Percentiles rank a stretch among this genome's conserved stretches.
Evolutionary conservation across 176 grass and related monocot species (phyloP).

Genomic region (Avena sativa): DNA sequence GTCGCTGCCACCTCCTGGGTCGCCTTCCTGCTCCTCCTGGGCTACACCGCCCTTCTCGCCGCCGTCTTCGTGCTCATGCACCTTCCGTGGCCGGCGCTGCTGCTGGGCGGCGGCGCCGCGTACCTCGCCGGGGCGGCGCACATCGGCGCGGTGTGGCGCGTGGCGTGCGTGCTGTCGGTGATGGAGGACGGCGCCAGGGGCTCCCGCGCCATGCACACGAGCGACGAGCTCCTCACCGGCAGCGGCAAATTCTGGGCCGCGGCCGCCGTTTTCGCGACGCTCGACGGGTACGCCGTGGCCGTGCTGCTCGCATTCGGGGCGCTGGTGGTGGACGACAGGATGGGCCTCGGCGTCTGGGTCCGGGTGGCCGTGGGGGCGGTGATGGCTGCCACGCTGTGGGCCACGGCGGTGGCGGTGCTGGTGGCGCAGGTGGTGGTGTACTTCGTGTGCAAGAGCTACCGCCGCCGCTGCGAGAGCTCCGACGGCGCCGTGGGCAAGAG

Average conservation of each 20-base stretch:
- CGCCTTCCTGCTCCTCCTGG: conserved; percentile 2
- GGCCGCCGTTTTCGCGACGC: background rate
- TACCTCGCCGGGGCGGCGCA: background rate
- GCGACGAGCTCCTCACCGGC: background rate
- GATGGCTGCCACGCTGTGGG: background rate
- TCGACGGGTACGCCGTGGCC: background rate
- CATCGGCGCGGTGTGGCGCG: conserved; percentile 3
- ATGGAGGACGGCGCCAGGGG: background rate
- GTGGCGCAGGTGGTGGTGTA: background rate
- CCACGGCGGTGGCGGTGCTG: background rate
- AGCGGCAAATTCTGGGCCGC: background rate
- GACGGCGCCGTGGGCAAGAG: no score
- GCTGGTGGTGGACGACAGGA: background rate
- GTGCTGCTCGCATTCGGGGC: background rate
- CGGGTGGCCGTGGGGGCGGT: background rate
- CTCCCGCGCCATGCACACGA: background rate
- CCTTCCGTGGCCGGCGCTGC: background rate
- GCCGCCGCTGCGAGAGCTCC: no score
- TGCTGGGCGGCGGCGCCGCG: background rate
- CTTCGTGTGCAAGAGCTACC: no score
- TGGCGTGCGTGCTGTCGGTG: background rate
- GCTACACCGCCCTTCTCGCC: background rate
- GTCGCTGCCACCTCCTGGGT: background rate
- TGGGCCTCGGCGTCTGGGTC: background rate
- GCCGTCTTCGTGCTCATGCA: background rate